A percentile compares a stretch with the other conserved stretches of the same genome.
Conservation (phyloP, 1,139 yeast genomes). For the Hyphopichia burtonii region DNA sequence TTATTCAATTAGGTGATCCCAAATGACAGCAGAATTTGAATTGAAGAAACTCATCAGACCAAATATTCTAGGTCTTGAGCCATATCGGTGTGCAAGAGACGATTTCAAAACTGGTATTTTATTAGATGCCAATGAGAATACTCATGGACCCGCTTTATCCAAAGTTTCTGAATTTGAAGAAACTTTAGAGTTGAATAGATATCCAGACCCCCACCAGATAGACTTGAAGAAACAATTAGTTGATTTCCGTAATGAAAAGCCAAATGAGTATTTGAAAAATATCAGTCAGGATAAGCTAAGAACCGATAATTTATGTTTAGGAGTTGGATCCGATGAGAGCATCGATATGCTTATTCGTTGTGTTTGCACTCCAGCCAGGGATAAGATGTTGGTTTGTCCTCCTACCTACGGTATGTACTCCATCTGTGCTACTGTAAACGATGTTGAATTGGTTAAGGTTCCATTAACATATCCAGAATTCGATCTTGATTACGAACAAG, state of each 20-base stretch:
- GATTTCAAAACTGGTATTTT: conserved; percentile 84
- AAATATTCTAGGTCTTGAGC: conserved; percentile 74
- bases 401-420: conserved; percentile 98
- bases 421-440: conserved; percentile 88
- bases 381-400: conserved; percentile 82
- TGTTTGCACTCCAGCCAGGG: conserved; percentile 77
- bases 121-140: conserved; percentile 93
- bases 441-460: conserved; percentile 71
- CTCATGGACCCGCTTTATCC: conserved; percentile 80
- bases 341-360: conserved; percentile 88
- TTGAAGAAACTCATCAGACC: conserved; percentile 71
- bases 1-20: no score
- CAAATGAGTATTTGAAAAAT: conserved; percentile 20
- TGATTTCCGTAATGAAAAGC: conserved; percentile 62
- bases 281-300: conserved; percentile 30
- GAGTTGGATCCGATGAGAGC: conserved; percentile 97
- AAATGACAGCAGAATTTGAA: conserved; percentile 35
- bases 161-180: conserved; percentile 22
- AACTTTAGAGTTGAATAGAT: conserved; percentile 67
- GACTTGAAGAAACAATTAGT: conserved; percentile 72
- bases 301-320: conserved; percentile 78
- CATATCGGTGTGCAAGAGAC: conserved; percentile 95
- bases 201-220: conserved; percentile 96
- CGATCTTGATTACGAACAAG: conserved; percentile 61
- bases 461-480: conserved; percentile 61